Conservation (phyloP, 495 filamentous ascomycete species). For the Bombardia bombarda region DNA sequence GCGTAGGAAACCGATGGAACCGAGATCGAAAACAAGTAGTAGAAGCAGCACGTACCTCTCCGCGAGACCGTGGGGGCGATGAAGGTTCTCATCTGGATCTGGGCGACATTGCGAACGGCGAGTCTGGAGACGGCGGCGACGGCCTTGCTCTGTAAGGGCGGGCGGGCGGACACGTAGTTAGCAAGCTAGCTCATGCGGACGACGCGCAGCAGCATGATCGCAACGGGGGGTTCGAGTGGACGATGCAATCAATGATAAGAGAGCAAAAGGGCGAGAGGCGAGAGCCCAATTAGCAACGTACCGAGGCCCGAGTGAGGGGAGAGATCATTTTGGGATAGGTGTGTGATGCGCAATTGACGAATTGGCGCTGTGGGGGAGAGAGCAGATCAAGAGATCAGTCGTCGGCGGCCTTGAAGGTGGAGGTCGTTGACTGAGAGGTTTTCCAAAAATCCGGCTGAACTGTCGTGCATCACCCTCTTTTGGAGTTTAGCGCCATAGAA, state of each 20-base stretch:
- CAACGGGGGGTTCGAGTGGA: neutral
- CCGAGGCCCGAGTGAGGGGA: conserved; percentile 52
- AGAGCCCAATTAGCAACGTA: conserved; percentile 31
- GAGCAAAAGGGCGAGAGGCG: neutral
- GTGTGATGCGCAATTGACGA: conserved; percentile 23
- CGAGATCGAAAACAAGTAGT: conserved; percentile 25
- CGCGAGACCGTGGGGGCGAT: conserved; percentile 65
- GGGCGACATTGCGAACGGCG: too few relatives aligned
- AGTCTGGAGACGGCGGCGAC: conserved; percentile 57
- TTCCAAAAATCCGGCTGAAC: conserved; percentile 23
- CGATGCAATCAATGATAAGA: too few relatives aligned
- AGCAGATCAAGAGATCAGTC: conserved; percentile 12
- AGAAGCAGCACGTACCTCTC: conserved; percentile 50
- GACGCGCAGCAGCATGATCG: too few relatives aligned
- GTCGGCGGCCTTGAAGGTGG: conserved; percentile 14
- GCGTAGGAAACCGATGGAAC: conserved; percentile 17
- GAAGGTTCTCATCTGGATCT: conserved; percentile 72
- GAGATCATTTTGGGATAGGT: conserved; percentile 48
- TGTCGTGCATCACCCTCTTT: conserved; percentile 7
- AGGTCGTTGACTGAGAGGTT: conserved; percentile 29
- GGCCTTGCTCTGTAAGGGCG: conserved; percentile 48
- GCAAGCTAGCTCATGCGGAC: neutral
- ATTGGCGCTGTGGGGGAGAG: conserved; percentile 11
- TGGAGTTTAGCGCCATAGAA: conserved; percentile 13
- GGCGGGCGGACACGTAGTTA: conserved; percentile 6